Evolutionary conservation across 2,329 filamentous ascomycete genomes (phyloP).

Genomic region (Fusarium brevicatenulatum): DNA sequence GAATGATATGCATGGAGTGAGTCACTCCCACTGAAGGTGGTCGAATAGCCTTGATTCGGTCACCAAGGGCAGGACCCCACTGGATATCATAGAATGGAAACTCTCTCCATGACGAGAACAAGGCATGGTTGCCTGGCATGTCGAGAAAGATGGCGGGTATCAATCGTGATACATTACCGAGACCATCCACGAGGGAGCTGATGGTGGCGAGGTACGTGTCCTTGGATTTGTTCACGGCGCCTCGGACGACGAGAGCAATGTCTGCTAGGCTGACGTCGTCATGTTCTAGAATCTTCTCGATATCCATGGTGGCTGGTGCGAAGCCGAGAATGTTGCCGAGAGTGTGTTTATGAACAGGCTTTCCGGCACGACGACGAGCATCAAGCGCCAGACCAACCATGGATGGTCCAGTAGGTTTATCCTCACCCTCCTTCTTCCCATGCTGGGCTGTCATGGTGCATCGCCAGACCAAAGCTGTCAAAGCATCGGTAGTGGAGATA

Average conservation of each 20-base stretch:
- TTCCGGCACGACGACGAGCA: constrained; percentile 9
- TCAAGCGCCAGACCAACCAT: constrained; percentile 10
- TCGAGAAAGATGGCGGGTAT: constrained; percentile 3
- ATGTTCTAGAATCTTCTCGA: background rate
- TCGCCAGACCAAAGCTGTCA: constrained; percentile 13
- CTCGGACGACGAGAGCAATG: background rate
- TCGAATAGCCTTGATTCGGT: background rate
- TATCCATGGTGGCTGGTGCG: constrained; percentile 6
- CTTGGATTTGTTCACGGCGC: constrained; percentile 7
- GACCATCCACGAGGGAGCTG: background rate
- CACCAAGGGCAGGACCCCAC: constrained; percentile 5
- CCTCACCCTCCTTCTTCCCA: background rate
- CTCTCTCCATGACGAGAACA: constrained; percentile 17
- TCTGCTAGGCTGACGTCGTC: background rate
- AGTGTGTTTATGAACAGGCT: constrained; percentile 6
- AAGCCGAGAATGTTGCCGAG: constrained; percentile 13
- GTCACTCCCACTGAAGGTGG: constrained; percentile 3
- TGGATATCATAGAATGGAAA: constrained; percentile 15
- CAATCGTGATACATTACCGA: background rate
- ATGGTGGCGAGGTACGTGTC: background rate
- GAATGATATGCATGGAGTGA: constrained; percentile 6
- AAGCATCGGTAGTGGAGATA: constrained; percentile 13
- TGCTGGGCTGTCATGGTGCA: constrained; percentile 14
- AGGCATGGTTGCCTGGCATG: constrained; percentile 10
- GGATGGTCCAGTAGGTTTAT: background rate